These are phyloP conservation scores for Zygotorulaspora sp. DNA, from an alignment of 805 yeast genomes.

Conservation along the genomic window DNA sequence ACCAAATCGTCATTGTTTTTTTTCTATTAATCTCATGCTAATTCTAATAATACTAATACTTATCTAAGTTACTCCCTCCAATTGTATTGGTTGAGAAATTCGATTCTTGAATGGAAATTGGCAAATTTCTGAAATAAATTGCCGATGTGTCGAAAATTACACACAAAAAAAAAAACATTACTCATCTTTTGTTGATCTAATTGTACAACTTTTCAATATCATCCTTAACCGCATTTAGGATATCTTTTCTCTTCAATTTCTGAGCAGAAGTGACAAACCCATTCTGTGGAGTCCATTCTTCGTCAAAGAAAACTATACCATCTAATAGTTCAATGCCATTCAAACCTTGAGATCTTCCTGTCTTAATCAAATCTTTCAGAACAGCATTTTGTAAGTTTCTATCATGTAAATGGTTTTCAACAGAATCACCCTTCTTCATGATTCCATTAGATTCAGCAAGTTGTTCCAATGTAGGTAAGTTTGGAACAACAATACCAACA, in stretches of 20 bases:
- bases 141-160: too few relatives aligned
- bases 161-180: too few relatives aligned
- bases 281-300: conserved; percentile 97
- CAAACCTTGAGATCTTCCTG: conserved; percentile 79
- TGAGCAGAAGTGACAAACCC: conserved; percentile 95
- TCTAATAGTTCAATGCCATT: conserved; percentile 79
- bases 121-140: too few relatives aligned
- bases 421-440: conserved; percentile 43
- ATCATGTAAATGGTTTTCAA: conserved; percentile 50
- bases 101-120: too few relatives aligned
- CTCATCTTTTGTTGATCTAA: too few relatives aligned
- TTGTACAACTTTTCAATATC: conserved; percentile 63
- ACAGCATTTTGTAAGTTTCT: conserved; percentile 51
- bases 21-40: too few relatives aligned
- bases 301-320: conserved; percentile 73
- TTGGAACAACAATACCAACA: conserved; percentile 82
- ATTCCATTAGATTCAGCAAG: conserved; percentile 56
- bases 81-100: too few relatives aligned
- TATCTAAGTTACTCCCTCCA: too few relatives aligned
- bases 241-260: conserved; percentile 90
- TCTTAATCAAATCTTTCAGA: conserved; percentile 54
- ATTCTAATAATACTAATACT: not conserved
- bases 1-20: too few relatives aligned
- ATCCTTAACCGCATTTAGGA: conserved; percentile 61
- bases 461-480: conserved; percentile 57